These are phyloP conservation scores for Porphyridium purpureum DNA, from an alignment of 23 red algal genomes.

Conservation along the genomic window DNA sequence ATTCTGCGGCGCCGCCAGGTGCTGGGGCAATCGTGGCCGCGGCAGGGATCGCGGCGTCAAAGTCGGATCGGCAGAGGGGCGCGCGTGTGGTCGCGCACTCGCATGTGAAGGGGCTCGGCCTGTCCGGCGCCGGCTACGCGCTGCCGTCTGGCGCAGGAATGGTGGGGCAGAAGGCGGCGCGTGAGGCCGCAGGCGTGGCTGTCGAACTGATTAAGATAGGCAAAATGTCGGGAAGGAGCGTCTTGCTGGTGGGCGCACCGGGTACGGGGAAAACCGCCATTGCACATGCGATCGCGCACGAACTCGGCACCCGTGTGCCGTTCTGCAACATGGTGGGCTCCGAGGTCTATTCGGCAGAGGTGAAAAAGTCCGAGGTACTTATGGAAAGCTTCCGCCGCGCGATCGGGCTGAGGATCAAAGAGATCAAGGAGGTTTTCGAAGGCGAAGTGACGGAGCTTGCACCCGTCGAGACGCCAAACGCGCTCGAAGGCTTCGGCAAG, in stretches of 20 bases:
- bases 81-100: conserved; percentile 84
- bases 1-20: no score
- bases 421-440: conserved; percentile 98
- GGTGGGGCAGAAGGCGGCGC: conserved; percentile 79
- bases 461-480: conserved; percentile 75
- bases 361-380: conserved; percentile 97
- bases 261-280: conserved; percentile 89
- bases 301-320: conserved; percentile 68
- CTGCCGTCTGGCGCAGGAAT: conserved; percentile 46
- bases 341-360: conserved; percentile 93
- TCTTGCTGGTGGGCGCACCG: conserved; percentile 70
- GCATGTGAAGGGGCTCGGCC: conserved; percentile 82
- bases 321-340: conserved; percentile 90
- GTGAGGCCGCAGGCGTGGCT: conserved; percentile 81
- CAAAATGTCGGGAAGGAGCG: conserved; percentile 88
- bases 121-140: conserved; percentile 36
- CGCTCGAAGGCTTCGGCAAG: conserved; percentile 67
- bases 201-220: conserved; percentile 81
- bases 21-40: no score
- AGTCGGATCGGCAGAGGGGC: no score
- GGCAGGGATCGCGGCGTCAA: no score
- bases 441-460: conserved; percentile 76
- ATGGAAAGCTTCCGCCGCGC: conserved; percentile 92
- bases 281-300: conserved; percentile 60
- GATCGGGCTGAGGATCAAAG: conserved; percentile 93